A percentile compares a stretch with the other conserved stretches of the same genome.
These are phyloP conservation scores for Cryphonectria japonica DNA, from an alignment of 2,329 filamentous ascomycete species.

Conservation along the genomic window DNA sequence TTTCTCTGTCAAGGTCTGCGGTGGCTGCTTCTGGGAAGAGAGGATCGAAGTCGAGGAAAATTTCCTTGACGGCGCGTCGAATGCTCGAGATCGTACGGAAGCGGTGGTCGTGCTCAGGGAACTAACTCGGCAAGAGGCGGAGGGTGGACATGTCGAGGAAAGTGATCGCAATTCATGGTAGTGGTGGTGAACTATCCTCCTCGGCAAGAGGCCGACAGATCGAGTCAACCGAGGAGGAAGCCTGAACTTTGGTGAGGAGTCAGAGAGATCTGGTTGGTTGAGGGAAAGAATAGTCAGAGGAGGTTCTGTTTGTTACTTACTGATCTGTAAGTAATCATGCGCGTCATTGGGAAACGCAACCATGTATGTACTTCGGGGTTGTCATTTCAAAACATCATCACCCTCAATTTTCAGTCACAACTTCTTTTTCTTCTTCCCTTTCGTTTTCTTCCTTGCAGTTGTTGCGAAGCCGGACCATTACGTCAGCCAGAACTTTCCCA, in stretches of 20 bases:
- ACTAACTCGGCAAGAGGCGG: no score
- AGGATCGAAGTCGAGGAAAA: background rate
- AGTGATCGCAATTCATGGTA: background rate
- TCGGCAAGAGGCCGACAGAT: background rate
- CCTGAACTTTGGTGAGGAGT: background rate
- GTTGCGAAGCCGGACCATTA: background rate
- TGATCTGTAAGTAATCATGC: background rate
- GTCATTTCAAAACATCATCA: background rate
- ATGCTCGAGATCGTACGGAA: background rate
- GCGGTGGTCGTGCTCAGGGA: background rate
- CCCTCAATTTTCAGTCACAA: no score
- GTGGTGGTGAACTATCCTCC: background rate
- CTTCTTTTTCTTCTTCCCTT: background rate
- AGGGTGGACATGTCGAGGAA: background rate
- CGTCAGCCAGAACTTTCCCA: background rate
- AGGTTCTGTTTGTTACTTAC: background rate
- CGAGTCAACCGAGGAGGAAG: background rate
- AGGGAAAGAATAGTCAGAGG: background rate
- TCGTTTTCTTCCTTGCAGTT: background rate
- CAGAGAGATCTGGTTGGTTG: background rate
- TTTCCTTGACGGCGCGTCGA: background rate
- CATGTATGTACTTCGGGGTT: background rate
- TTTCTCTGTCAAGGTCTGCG: background rate
- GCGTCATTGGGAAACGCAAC: no score
- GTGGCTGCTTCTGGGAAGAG: background rate